Conservation (phyloP, 441 rosid species). For the Populus trichocarpa region DNA sequence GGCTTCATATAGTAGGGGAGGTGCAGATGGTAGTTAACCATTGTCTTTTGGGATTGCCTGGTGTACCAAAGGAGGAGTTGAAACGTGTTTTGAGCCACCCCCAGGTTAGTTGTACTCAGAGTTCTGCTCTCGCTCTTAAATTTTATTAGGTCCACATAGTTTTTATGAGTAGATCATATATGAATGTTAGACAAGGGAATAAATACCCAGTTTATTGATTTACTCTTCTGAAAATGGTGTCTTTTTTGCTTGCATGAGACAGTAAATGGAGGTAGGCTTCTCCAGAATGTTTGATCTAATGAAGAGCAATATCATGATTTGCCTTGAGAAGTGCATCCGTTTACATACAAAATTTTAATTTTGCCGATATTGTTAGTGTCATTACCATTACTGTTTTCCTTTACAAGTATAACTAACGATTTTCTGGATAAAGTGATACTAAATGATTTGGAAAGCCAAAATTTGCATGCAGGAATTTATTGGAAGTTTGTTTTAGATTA, state of each 20-base stretch:
- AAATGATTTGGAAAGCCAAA: neutral
- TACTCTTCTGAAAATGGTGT: neutral
- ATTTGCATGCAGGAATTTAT: neutral
- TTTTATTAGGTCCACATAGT: neutral
- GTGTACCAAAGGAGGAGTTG: conserved; percentile 50
- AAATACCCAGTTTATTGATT: neutral
- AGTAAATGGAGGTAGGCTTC: neutral
- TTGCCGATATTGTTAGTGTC: neutral
- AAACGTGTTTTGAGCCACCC: conserved; percentile 82
- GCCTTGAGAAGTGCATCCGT: neutral
- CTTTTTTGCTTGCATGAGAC: neutral
- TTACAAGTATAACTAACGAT: neutral
- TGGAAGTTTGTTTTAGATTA: neutral
- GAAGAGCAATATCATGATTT: neutral
- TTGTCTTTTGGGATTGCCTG: conserved; percentile 78
- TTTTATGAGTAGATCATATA: neutral
- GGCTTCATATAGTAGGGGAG: conserved; percentile 82
- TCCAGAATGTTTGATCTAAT: neutral
- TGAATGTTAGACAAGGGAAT: neutral
- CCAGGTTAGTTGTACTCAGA: conserved; percentile 39
- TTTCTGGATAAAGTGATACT: neutral
- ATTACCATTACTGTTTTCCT: neutral
- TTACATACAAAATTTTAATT: neutral
- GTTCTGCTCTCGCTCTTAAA: neutral
- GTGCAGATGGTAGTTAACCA: conserved; percentile 75